These are phyloP conservation scores for Saxophila tyrrhenica DNA, from an alignment of 495 filamentous ascomycete genomes.

Conservation along the genomic window DNA sequence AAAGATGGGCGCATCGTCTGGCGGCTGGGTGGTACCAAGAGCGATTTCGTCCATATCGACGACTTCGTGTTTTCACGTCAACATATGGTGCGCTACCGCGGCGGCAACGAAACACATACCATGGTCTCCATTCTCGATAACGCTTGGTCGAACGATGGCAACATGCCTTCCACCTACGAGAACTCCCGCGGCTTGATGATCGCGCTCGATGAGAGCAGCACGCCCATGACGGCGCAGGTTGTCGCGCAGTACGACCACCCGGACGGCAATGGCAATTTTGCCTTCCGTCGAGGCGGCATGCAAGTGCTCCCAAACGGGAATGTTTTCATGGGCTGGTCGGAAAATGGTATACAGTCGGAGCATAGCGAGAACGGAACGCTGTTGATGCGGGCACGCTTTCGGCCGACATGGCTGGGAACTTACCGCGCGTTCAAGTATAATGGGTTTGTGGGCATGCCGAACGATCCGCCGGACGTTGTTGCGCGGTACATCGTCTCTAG, in stretches of 20 bases:
- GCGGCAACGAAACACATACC: slow-evolving; percentile 8
- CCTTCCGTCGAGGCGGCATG: slow-evolving; percentile 1
- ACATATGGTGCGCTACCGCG: slow-evolving; percentile 12
- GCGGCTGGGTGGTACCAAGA: slow-evolving; percentile 11
- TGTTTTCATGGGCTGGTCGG: slow-evolving; percentile 15
- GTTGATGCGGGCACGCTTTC: slow-evolving; percentile 2
- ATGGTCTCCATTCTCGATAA: slow-evolving; percentile 14
- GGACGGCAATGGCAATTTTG: background rate
- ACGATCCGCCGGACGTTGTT: slow-evolving; percentile 1
- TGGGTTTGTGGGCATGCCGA: slow-evolving; percentile 5
- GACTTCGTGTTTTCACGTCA: slow-evolving; percentile 12
- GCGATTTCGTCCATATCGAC: background rate
- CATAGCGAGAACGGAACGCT: slow-evolving; percentile 6
- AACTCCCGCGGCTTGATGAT: slow-evolving; percentile 10
- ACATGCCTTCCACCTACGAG: background rate
- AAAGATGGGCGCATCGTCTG: slow-evolving; percentile 17
- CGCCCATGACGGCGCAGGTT: slow-evolving; percentile 1
- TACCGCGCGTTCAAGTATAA: slow-evolving; percentile 9
- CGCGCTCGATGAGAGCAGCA: slow-evolving; percentile 1
- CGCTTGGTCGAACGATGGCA: background rate
- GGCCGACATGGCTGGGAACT: background rate
- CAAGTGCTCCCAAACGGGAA: slow-evolving; percentile 9
- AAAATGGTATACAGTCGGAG: slow-evolving; percentile 1
- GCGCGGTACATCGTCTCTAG: background rate
- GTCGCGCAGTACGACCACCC: slow-evolving; percentile 6